Evolutionary conservation across 2,329 filamentous ascomycete species (phyloP).

Genomic region (Chalara sp.): DNA sequence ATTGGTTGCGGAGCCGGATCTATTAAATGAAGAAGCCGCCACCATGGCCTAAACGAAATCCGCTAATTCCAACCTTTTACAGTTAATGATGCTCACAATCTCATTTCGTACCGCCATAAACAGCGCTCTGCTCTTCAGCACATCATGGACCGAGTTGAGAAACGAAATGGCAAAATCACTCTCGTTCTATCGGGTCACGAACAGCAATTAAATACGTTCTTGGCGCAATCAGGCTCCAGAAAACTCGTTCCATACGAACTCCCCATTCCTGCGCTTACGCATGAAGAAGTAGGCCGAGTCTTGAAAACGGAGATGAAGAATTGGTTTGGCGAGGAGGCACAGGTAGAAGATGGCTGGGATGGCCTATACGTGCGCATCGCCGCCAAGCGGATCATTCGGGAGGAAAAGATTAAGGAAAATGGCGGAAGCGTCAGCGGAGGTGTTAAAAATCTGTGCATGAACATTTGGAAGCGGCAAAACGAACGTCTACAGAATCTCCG

Average conservation of each 20-base stretch:
- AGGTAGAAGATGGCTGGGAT: constrained; percentile 46
- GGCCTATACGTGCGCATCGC: constrained; percentile 62
- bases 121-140: constrained; percentile 62
- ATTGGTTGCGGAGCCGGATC: too few species aligned
- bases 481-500: constrained; percentile 44
- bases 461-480: constrained; percentile 52
- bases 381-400: constrained; percentile 51
- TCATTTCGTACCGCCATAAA: constrained; percentile 50
- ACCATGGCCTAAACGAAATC: constrained; percentile 25
- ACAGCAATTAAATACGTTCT: constrained; percentile 67
- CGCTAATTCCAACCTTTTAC: constrained; percentile 61
- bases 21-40: too few species aligned
- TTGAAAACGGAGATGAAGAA: constrained; percentile 46
- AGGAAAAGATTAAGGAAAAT: constrained; percentile 46
- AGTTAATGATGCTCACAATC: constrained; percentile 74
- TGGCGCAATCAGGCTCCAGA: constrained; percentile 63
- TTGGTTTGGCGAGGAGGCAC: constrained; percentile 48
- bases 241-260: constrained; percentile 62
- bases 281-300: constrained; percentile 58
- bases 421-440: constrained; percentile 70
- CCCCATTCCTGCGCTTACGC: constrained; percentile 62
- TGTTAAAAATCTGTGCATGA: constrained; percentile 53
- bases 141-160: constrained; percentile 66
- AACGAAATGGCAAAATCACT: constrained; percentile 59
- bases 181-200: constrained; percentile 70